Conservation (phyloP, 768 basidiomycete species). For the Kwoniella europaea region DNA sequence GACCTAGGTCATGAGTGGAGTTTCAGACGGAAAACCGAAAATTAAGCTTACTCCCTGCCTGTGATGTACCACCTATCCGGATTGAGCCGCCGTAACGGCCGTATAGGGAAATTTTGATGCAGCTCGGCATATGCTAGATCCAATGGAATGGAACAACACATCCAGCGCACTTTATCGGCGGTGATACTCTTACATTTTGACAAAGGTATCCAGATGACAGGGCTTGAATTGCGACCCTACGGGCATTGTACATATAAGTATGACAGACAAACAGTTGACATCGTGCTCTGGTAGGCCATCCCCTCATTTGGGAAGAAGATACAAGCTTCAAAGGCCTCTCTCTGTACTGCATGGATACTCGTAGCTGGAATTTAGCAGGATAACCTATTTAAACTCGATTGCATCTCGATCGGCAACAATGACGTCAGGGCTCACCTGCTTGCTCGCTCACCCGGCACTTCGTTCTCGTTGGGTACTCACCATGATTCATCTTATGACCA, state of each 20-base stretch:
- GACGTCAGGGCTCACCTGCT: background rate
- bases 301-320: no score
- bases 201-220: no score
- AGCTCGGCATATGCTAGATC: background rate
- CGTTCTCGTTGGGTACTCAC: background rate
- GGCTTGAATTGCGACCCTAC: no score
- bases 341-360: no score
- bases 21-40: no score
- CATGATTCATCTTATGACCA: no score
- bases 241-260: no score
- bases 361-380: background rate
- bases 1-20: no score
- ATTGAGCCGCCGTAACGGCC: background rate
- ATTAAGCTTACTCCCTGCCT: background rate
- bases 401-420: background rate
- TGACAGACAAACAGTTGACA: no score
- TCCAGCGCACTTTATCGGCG: background rate
- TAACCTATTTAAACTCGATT: background rate
- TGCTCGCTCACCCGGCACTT: background rate
- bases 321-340: no score
- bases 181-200: background rate
- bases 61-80: no score
- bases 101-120: background rate
- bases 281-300: no score
- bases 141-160: background rate